Evolutionary conservation across 1,284 basidiomycete genomes (phyloP), one percentile per base, ranked within the genome.

Genomic region (Moesziomyces antarcticus): DNA sequence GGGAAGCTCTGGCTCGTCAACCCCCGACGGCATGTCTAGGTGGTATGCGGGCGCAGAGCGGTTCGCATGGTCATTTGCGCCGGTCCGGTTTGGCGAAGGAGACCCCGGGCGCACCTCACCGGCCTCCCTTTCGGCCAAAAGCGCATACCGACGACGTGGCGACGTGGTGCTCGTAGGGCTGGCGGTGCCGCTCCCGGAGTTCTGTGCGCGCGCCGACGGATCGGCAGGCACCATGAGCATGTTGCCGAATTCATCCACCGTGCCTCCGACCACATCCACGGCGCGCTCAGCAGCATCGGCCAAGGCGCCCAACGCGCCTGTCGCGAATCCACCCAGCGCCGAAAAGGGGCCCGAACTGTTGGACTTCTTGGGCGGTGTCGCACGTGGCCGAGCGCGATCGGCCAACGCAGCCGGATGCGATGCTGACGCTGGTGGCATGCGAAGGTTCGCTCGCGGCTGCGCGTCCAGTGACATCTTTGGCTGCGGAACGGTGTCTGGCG

Each of bases 191-290:
- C 49, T 40, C 11, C 14, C n/a, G 16, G 24, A 27, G 30, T 7
- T 50, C 22, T 47, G 54, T 13, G 42, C 53, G 42, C 56, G 59
- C 20, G 53, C 8, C 1, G 60, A 61, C 1, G 56, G n/a, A n/a
- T 70, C 72, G 8, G 59, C 53, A 3, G 72, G 69, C 2, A 67
- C 73, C 33, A 75, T 56, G 22, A 75, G 60, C 35, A 66, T 46
- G 24, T 66, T 68, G 45, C 73, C 68, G 16, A 75, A 63, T 45
- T 77, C 69, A 42, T 74, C 69, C 14, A 75, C 61, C 6, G 73
- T 71, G 14, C 63, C 75, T 7, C 73, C 68, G 3, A 77, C 69
- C 1, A 75, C 75, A 37, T 75, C 73, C 5, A 71, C 68, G 2
- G 75, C 68, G 14, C 64, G 41, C n/a, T 64, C 68, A 20, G 75